Conservation (phyloP, 2,329 filamentous ascomycete genomes). For the Colletotrichum lindemuthianum region DNA sequence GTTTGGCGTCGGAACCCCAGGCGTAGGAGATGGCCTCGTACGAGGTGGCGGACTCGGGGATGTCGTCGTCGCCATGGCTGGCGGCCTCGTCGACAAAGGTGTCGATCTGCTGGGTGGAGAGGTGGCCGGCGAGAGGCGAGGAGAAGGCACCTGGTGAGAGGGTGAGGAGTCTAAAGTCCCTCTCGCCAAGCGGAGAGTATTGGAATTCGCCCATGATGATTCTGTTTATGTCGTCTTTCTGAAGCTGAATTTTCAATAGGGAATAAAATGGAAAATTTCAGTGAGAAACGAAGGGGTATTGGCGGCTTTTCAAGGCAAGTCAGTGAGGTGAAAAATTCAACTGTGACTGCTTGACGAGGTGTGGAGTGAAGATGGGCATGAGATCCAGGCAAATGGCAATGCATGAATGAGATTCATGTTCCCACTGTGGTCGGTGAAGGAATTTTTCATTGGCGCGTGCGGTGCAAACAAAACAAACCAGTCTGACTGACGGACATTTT, state of each 20-base stretch:
- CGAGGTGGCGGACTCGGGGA: conserved; percentile 12
- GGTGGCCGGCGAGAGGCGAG: conserved; percentile 22
- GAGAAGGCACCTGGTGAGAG: conserved; percentile 19
- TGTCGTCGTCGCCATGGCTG: conserved; percentile 19
- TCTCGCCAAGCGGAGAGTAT: conserved; percentile 23
- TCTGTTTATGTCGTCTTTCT: too few species aligned
- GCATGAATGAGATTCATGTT: conserved; percentile 16
- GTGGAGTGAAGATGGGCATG: conserved; percentile 34
- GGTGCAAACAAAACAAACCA: not conserved
- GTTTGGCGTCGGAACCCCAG: conserved; percentile 32
- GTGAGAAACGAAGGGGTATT: not conserved
- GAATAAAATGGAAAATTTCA: not conserved
- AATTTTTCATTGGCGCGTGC: conserved; percentile 15
- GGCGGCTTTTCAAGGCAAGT: not conserved
- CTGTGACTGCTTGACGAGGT: conserved; percentile 17
- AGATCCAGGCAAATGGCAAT: conserved; percentile 15
- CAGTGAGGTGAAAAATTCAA: conserved; percentile 17
- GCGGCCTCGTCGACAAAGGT: conserved; percentile 28
- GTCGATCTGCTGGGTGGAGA: conserved; percentile 19
- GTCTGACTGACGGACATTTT: too few species aligned
- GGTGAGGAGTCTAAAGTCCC: conserved; percentile 28
- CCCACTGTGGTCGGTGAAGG: conserved; percentile 12
- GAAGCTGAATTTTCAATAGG: too few species aligned
- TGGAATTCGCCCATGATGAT: conserved; percentile 15
- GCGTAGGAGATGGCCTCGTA: conserved; percentile 37